These are phyloP conservation scores for Saprolegnia diclina DNA, from an alignment of 352 stramenopile species.

Conservation along the genomic window DNA sequence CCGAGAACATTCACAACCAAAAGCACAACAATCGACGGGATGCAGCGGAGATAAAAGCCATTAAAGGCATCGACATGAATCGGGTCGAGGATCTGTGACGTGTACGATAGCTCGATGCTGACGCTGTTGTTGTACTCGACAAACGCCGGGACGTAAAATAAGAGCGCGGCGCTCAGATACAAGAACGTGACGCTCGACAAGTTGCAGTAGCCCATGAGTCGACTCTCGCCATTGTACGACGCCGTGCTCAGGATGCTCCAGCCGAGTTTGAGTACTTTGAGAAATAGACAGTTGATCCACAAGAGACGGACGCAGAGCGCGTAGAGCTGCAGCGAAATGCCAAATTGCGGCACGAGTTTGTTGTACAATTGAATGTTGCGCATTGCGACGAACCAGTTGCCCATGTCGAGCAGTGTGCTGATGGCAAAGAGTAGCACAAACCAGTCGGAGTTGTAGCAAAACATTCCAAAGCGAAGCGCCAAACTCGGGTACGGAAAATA, in stretches of 20 bases:
- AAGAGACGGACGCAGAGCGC: neutral
- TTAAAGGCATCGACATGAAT: neutral
- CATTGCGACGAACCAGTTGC: neutral
- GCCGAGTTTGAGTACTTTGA: constrained; percentile 1
- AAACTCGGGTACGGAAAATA: constrained; percentile 14
- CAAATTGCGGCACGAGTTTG: neutral
- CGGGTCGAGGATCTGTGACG: neutral
- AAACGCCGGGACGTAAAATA: constrained; percentile 4
- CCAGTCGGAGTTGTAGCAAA: constrained; percentile 23
- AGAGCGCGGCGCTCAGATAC: neutral
- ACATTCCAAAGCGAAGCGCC: constrained; percentile 18
- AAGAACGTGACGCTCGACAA: constrained; percentile 14
- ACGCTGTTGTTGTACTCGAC: constrained; percentile 15
- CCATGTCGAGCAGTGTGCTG: constrained; percentile 7
- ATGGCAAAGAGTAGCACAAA: constrained; percentile 13
- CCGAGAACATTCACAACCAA: constrained; percentile 1
- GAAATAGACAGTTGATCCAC: constrained; percentile 2
- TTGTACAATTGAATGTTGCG: neutral
- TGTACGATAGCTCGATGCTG: neutral
- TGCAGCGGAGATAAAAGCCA: constrained; percentile 12
- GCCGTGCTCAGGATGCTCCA: neutral
- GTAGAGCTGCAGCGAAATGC: constrained; percentile 2
- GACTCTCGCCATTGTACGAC: neutral
- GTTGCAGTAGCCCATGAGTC: constrained; percentile 14
- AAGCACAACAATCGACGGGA: neutral